Evolutionary conservation across 2,329 filamentous ascomycete species (phyloP).

Genomic region (Paracoccidioides brasiliensis): DNA sequence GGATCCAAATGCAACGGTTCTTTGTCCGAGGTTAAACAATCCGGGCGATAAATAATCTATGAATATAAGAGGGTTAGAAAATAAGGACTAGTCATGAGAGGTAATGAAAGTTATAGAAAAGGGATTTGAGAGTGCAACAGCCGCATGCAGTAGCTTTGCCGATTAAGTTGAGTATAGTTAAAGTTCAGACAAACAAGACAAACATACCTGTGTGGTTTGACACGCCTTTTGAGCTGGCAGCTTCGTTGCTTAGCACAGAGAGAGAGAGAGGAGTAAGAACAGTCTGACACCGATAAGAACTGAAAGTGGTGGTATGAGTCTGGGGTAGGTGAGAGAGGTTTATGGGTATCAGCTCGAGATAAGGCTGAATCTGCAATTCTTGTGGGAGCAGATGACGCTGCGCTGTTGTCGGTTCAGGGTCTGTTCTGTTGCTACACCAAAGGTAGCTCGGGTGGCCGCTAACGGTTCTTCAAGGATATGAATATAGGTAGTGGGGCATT

Average conservation of each 20-base stretch:
- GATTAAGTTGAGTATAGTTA: background rate
- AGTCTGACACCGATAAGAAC: background rate
- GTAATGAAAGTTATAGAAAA: background rate
- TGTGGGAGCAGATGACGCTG: background rate
- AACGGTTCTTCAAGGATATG: background rate
- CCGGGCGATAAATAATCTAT: background rate
- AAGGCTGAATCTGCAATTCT: background rate
- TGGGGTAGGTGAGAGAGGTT: background rate
- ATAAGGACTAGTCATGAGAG: background rate
- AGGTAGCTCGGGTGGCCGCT: background rate
- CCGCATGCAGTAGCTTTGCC: background rate
- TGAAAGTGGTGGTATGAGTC: background rate
- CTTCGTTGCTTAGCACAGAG: background rate
- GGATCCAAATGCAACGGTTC: background rate
- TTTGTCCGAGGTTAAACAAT: background rate
- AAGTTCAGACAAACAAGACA: slow-evolving; percentile 1
- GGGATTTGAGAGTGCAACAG: background rate
- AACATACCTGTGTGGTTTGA: background rate
- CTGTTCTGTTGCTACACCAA: background rate
- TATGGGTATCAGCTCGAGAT: background rate
- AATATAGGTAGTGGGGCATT: background rate
- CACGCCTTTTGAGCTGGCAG: background rate
- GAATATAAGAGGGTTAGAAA: background rate
- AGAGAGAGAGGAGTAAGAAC: background rate
- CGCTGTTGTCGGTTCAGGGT: background rate